Conservation (phyloP, 1,284 basidiomycete species). For the Mycosarcoma maydis region DNA sequence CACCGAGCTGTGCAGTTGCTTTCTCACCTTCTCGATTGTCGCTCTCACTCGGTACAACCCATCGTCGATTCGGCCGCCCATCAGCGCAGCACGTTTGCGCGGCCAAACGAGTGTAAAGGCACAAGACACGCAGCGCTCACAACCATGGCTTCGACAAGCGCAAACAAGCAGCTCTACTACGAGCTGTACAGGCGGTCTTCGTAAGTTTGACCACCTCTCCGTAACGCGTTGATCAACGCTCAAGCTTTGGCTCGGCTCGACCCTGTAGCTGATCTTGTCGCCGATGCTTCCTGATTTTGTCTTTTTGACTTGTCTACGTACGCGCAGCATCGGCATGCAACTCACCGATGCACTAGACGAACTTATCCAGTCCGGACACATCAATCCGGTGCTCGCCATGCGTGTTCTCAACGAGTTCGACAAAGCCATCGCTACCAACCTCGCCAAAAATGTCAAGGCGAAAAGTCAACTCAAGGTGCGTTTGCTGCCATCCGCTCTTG, state of each 20-base stretch:
- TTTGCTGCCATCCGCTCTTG: neutral
- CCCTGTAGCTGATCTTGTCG: too few species aligned
- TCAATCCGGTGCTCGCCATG: slow-evolving; percentile 97
- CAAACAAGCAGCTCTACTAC: slow-evolving; percentile 56
- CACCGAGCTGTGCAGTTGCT: too few species aligned
- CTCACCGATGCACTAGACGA: slow-evolving; percentile 99
- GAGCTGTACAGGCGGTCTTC: slow-evolving; percentile 60
- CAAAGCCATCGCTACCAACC: slow-evolving; percentile 63
- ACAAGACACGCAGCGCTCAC: too few species aligned
- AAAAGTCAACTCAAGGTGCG: slow-evolving; percentile 62
- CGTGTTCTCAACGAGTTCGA: slow-evolving; percentile 78
- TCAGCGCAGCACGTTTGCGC: too few species aligned
- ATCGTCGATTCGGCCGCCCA: too few species aligned
- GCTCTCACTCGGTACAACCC: too few species aligned
- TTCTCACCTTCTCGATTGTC: too few species aligned
- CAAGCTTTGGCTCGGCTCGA: too few species aligned
- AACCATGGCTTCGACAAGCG: slow-evolving; percentile 17
- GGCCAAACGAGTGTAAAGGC: too few species aligned
- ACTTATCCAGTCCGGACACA: slow-evolving; percentile 94
- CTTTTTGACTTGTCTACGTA: too few species aligned
- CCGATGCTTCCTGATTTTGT: too few species aligned
- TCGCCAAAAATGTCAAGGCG: slow-evolving; percentile 61
- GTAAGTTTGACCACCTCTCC: slow-evolving; percentile 41
- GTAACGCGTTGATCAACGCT: too few species aligned
- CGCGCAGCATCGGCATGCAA: slow-evolving; percentile 91